A percentile compares a stretch with the other conserved stretches of the same genome.
Evolutionary conservation across 1,139 yeast genomes (phyloP).

Genomic region (Suhomyces chickasaworum): DNA sequence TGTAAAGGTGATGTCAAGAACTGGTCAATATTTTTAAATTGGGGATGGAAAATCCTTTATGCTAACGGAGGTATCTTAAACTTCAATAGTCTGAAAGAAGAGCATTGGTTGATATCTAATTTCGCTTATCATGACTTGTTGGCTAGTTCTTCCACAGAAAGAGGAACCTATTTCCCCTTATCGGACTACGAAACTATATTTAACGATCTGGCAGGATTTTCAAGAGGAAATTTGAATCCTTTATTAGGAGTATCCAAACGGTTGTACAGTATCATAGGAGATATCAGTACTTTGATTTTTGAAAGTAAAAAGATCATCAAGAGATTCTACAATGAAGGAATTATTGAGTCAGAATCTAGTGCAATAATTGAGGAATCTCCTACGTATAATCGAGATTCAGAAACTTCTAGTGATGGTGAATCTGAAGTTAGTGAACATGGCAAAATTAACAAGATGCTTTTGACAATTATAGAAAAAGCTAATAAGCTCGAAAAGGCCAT

Average conservation of each 20-base stretch:
- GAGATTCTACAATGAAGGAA: constrained; percentile 19
- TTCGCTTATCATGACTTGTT: constrained; percentile 81
- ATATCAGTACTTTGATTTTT: constrained; percentile 62
- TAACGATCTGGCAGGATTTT: constrained; percentile 33
- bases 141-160: constrained; percentile 58
- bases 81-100: constrained; percentile 54
- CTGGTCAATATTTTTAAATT: constrained; percentile 63
- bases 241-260: constrained; percentile 73
- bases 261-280: constrained; percentile 65
- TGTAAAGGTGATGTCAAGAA: constrained; percentile 74
- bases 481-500: constrained; percentile 52
- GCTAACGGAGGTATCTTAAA: constrained; percentile 62
- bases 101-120: constrained; percentile 76
- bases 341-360: constrained; percentile 6
- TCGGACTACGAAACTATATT: constrained; percentile 60
- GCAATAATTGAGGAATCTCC: constrained; percentile 12
- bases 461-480: constrained; percentile 38
- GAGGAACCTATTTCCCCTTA: constrained; percentile 60
- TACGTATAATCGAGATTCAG: background rate
- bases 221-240: constrained; percentile 58
- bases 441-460: constrained; percentile 25
- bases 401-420: constrained; percentile 10
- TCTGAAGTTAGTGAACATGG: constrained; percentile 34
- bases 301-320: constrained; percentile 42
- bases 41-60: constrained; percentile 61